Evolutionary conservation across 176 grass and related monocot species (phyloP), one percentile per base, ranked within the genome.

Genomic region (Canna indica): DNA sequence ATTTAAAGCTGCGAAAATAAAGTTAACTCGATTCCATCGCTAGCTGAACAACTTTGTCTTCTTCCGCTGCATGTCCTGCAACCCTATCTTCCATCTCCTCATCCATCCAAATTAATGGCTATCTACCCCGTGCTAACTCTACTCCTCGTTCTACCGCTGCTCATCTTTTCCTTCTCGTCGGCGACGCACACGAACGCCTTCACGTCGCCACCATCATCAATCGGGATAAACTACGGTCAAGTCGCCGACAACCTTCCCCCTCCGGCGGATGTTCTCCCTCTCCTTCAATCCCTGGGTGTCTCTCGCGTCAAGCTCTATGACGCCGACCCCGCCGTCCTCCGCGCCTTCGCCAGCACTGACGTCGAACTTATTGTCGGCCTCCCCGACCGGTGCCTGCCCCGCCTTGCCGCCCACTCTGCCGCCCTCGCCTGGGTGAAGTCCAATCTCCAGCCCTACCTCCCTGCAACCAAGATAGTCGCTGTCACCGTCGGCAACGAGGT

Each of bases 401-500:
- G 72, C 13, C 39, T 96, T 0, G 85, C 83, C 15, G 27, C 85
- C 47, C 81, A 76, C 0, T 80, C 85, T 20, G 75, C 80, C 0
- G 84, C 91, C 1, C 31, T 76, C 1, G 2, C 83, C 7, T 96
- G 91, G 91, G 81, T 91, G 6, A 76, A 77, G 12, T 62, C 78
- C 44, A 83, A 80, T 44, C 70, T 96, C 58, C 73, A 88, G 12
- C 91, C 88, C 1, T 88, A 96, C 83, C 10, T 91, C n/a, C 81
- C 88, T 3, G 76, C 60, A 10, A 88, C 91, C 36, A 80, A 67
- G 17, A 81, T 96, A 74, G 68, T 76, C 24, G 73, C 82, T 0
- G 60, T 97, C 54, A 97, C 88, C 2, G 88, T 92, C 14, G 93
- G 93, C 64, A 97, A 97, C 84, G 93, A 97, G 82, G 88, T 97